These are phyloP conservation scores for Elongisporangium anandrum DNA, from an alignment of 352 stramenopile genomes.

Conservation along the genomic window DNA sequence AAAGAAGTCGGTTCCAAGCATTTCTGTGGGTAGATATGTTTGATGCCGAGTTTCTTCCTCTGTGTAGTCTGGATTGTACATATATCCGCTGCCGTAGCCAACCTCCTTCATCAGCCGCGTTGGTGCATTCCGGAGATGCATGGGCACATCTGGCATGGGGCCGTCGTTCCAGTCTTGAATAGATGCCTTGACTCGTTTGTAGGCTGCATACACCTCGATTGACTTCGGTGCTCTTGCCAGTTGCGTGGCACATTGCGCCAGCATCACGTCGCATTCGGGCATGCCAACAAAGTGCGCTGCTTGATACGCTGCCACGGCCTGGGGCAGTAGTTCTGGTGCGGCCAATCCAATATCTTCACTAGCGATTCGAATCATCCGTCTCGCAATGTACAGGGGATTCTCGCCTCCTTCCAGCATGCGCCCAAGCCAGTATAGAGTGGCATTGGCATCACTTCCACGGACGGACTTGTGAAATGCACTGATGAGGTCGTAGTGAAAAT, in stretches of 20 bases:
- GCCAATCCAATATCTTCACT: constrained; percentile 82
- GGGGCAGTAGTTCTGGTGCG: constrained; percentile 58
- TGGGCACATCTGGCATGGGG: constrained; percentile 61
- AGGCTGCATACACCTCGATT: constrained; percentile 79
- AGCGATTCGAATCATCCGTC: constrained; percentile 80
- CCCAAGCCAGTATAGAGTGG: constrained; percentile 79
- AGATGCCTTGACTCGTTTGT: constrained; percentile 70
- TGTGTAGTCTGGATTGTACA: constrained; percentile 79
- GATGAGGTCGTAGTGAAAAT: constrained; percentile 86
- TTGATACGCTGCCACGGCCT: constrained; percentile 71
- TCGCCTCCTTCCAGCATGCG: constrained; percentile 86
- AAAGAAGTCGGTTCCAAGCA: constrained; percentile 64
- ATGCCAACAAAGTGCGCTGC: constrained; percentile 75
- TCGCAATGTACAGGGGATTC: constrained; percentile 75
- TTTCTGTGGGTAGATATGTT: constrained; percentile 75
- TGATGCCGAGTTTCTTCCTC: constrained; percentile 67
- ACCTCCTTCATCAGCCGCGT: constrained; percentile 77
- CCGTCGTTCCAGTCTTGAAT: constrained; percentile 52
- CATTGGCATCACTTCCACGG: constrained; percentile 77
- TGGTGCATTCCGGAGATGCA: constrained; percentile 80
- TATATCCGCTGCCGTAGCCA: constrained; percentile 75
- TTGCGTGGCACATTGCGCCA: constrained; percentile 76
- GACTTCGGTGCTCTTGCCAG: constrained; percentile 81
- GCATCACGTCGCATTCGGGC: constrained; percentile 81
- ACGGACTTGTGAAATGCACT: constrained; percentile 85